Evolutionary conservation across 768 basidiomycete genomes (phyloP).

Genomic region (Tremella yokohamensis): DNA sequence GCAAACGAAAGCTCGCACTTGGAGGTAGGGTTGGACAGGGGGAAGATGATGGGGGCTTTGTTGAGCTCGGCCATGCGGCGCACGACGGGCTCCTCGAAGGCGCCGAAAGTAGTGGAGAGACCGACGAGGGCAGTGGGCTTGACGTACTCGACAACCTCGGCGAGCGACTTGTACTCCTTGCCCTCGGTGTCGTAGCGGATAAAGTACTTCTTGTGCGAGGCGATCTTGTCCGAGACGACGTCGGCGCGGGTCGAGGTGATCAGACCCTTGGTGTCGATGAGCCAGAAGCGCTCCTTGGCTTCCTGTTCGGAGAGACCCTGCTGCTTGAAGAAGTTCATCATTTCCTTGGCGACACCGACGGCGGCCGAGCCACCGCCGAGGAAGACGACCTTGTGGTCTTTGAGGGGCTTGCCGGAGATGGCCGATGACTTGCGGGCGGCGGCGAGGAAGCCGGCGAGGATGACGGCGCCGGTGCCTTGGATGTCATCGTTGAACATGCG

Average conservation of each 20-base stretch:
- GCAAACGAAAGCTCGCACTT: constrained; percentile 48
- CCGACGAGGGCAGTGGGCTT: constrained; percentile 86
- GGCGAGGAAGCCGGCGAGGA: constrained; percentile 80
- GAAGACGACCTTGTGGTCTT: constrained; percentile 81
- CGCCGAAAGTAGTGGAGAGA: constrained; percentile 77
- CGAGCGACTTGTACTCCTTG: constrained; percentile 67
- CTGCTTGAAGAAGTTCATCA: constrained; percentile 79
- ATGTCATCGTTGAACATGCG: constrained; percentile 88
- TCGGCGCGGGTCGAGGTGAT: constrained; percentile 70
- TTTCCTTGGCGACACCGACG: constrained; percentile 84
- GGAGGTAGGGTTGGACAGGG: constrained; percentile 75
- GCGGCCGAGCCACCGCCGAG: constrained; percentile 89
- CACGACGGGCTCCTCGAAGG: constrained; percentile 70
- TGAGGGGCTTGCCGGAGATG: constrained; percentile 66
- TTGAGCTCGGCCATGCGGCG: constrained; percentile 74
- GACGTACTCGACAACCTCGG: constrained; percentile 74
- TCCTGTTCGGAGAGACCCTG: constrained; percentile 72
- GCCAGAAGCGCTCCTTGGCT: constrained; percentile 71
- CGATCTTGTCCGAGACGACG: constrained; percentile 55
- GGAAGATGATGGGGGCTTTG: constrained; percentile 76
- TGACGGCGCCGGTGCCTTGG: constrained; percentile 85
- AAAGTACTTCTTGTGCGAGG: constrained; percentile 84
- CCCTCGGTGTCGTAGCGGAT: constrained; percentile 75
- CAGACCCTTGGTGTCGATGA: constrained; percentile 77
- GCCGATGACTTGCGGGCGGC: constrained; percentile 72